Evolutionary conservation across 2,329 filamentous ascomycete species (phyloP), one percentile per base, ranked within the genome.

Genomic region (Pseudocercospora fijiensis): DNA sequence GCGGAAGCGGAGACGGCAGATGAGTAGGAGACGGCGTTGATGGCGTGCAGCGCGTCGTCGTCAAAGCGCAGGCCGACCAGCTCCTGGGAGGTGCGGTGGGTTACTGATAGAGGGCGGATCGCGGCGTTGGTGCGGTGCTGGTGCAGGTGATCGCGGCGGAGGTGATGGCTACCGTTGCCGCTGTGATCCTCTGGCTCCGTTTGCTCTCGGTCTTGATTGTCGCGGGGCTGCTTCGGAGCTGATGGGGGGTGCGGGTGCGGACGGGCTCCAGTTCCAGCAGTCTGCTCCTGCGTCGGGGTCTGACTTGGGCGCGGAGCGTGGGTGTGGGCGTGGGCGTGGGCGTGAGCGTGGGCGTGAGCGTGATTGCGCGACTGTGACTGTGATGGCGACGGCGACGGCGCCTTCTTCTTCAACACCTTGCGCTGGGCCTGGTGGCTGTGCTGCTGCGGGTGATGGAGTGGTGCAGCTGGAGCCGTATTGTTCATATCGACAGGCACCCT

Each of bases 41-140:
- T 76, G 69, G 74, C 70, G 68, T 76, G 71, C 64, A 78, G 70
- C 61, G 73, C 72, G 58, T 73, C 73, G 61, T 72, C 71, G 73
- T 78, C 77, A 72, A 80, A 80, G 65, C 76, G 73, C 65, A 72
- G 70, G 61, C 78, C 79, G 62, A 78, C 71, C 56, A 78, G 72
- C 59, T 77, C 76, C 59, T 69, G 65, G 22, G 71, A 70, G 58
- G 70, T 67, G 70, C 73, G 71, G 52, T 75, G 74, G 56, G 71
- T 74, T 61, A 75, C 67, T 28, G 75, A 74, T 63, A 69, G 67
- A 20, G 70, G 72, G 60, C 56, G 58, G 26, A 52, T 41, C 49
- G 61, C 59, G 61, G 13, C 41, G 52, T 33, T 26, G 61, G 28
- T 16, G 20, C 37, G 18, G 60, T 37, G 49, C 28, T 47, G 41